These are phyloP conservation scores for Coffea canephora DNA, from an alignment of 257 asterid genomes.

Conservation along the genomic window DNA sequence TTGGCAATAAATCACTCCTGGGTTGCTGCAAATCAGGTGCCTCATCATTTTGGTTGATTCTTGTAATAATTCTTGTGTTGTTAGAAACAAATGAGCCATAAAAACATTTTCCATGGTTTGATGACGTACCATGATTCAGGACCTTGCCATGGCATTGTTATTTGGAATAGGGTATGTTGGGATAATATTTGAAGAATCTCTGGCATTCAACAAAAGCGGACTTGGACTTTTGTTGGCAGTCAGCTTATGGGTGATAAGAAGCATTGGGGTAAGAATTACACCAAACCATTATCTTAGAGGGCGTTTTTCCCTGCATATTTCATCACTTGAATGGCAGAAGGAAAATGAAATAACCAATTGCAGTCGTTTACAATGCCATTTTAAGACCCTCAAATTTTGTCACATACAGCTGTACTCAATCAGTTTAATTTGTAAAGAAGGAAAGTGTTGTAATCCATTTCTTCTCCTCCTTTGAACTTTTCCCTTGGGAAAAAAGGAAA, in stretches of 20 bases:
- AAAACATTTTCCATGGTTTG: conserved; percentile 15
- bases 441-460: neutral
- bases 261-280: conserved; percentile 76
- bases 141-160: conserved; percentile 81
- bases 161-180: conserved; percentile 95
- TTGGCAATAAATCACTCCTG: conserved; percentile 90
- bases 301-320: neutral
- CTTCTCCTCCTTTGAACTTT: neutral
- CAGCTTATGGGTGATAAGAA: conserved; percentile 86
- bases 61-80: conserved; percentile 10
- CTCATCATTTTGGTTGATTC: conserved; percentile 12
- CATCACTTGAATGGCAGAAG: neutral
- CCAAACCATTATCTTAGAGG: neutral
- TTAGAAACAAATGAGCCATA: conserved; percentile 10
- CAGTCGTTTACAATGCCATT: neutral
- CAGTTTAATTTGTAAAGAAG: neutral
- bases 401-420: neutral
- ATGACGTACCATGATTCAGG: conserved; percentile 50
- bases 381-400: neutral
- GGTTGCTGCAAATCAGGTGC: conserved; percentile 96
- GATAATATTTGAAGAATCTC: conserved; percentile 92
- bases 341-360: neutral
- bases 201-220: conserved; percentile 97
- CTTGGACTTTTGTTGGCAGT: conserved; percentile 98
- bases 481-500: neutral